Evolutionary conservation across 2,329 filamentous ascomycete species (phyloP), one percentile per base, ranked within the genome.

Genomic region (Aureobasidium melanogenum): DNA sequence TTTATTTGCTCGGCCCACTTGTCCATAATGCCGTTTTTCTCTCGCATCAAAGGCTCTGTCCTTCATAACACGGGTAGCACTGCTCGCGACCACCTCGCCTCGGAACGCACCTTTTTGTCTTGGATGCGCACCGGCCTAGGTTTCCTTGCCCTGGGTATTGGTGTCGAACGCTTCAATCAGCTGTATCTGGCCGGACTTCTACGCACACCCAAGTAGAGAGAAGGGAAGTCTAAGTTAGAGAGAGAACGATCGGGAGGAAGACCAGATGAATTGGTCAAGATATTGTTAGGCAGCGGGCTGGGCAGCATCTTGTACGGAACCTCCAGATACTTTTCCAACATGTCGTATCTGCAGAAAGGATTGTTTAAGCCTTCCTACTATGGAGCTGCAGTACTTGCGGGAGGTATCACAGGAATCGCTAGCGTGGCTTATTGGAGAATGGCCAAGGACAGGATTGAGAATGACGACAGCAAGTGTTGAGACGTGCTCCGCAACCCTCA

Each of bases 81-180:
- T 30, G 79, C 79, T 10, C 76, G 79, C 44, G 80, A 83, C 66
- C 78, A 82, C 62, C 78, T 82, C 36, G 80, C 81, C 24, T 77
- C 77, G 46, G 81, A 83, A 67, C 76, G 80, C 9, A 83, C 78
- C 2, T 81, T 80, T 65, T 74, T 82, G 24, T 77, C 79, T 30
- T 82, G 79, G 80, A 76, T 78, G 12, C 74, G 79, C 10, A 80
- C 77, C 3, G 79, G 79, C 0, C 75, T 82, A 5, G 79, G 79
- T 6, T 81, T 81, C 69, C 74, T 81, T 41, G 79, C 79, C 1
- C 72, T 82, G 0, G 79, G 79, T 19, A 76, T 81, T 32, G 80
- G 79, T 19, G 75, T 82, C 60, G 74, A 76, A 60, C 77, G 78
- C 63, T 72, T 81, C 54, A 78, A 80, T 9, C 58, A 51, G n/a